Percentiles rank a stretch among this genome's conserved stretches.
These are phyloP conservation scores for Macrolepiota fuliginosa DNA, from an alignment of 768 basidiomycete species.

Conservation along the genomic window DNA sequence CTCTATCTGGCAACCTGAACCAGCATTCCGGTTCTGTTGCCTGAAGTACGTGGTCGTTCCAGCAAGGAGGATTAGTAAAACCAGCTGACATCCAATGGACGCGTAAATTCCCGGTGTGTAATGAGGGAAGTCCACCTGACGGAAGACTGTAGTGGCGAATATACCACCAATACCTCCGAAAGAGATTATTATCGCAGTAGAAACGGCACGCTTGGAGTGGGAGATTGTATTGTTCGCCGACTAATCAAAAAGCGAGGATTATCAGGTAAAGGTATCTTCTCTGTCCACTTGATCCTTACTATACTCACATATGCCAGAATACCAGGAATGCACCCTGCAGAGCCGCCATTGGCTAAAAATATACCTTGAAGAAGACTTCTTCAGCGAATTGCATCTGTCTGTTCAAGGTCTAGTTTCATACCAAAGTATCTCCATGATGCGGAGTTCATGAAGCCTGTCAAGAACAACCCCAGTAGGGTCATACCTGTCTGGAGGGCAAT, in stretches of 20 bases:
- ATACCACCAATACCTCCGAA: slow-evolving; percentile 49
- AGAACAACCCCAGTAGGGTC: slow-evolving; percentile 37
- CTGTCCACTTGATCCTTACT: neutral
- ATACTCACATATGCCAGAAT: slow-evolving; percentile 48
- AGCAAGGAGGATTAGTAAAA: slow-evolving; percentile 13
- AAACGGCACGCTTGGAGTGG: slow-evolving; percentile 47
- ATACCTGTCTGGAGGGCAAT: slow-evolving; percentile 40
- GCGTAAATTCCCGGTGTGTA: slow-evolving; percentile 42
- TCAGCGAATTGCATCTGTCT: neutral
- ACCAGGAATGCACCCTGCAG: slow-evolving; percentile 43
- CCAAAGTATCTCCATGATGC: slow-evolving; percentile 39
- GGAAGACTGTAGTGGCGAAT: slow-evolving; percentile 31
- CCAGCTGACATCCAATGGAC: slow-evolving; percentile 42
- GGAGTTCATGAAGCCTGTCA: slow-evolving; percentile 36
- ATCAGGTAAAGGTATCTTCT: neutral
- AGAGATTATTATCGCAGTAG: slow-evolving; percentile 42
- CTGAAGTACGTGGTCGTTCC: no score
- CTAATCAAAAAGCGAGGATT: slow-evolving; percentile 21
- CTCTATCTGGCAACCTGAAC: no score
- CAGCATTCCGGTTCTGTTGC: no score
- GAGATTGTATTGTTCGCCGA: slow-evolving; percentile 49
- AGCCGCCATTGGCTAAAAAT: slow-evolving; percentile 44
- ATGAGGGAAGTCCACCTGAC: slow-evolving; percentile 40
- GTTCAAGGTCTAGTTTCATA: slow-evolving; percentile 12
- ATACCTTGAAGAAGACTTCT: slow-evolving; percentile 30